Evolutionary conservation across 2,329 filamentous ascomycete species (phyloP), one percentile per base, ranked within the genome.

Genomic region (Cercospora sojina): DNA sequence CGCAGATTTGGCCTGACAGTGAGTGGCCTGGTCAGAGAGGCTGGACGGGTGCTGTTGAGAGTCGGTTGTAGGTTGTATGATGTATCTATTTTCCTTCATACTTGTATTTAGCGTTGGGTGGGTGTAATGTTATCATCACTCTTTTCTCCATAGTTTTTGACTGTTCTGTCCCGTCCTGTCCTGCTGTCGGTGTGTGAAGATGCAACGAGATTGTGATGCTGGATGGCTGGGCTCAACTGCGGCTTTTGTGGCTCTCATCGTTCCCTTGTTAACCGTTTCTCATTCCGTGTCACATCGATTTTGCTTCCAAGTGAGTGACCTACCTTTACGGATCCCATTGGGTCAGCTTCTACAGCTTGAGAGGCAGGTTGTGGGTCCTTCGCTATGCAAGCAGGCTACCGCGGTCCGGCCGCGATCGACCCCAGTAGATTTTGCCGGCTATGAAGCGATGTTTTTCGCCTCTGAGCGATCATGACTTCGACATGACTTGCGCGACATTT

Each of bases 1-100:
- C 90, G 66, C 84, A 90, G 70, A 90, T 99, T 70, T 99, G 95
- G 95, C 95, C 95, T 1, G 92, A 96, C 73, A 89, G 87, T 47
- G 87, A 90, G 73, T 96, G 93, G 91, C 91, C 92, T 20, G 88
- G 89, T 67, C 88, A 92, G 75, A 85, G 88, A 73, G 86, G 87
- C 65, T 84, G 88, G 79, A 85, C 47, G 1, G 47, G 88, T 66
- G 86, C 59, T 13, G 38, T 95, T 67, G 92, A 97, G 80, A 93
- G 91, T 78, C 87, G 91, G 72, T 81, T 97, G 79, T 97, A 71
- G 47, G 43, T 53, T 31, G 23, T 18, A 16, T 51, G 59, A 32
- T 13, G n/a, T 32, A 12, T 59, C 18, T 18, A 20, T 0, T 23
- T 59, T n/a, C 29, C 5, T 56, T 35, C 29, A n/a, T 5, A 12